phyloP scores from a whole-genome alignment of 2,329 filamentous ascomycete species.

The Bipolaris sorokiniana region DNA sequence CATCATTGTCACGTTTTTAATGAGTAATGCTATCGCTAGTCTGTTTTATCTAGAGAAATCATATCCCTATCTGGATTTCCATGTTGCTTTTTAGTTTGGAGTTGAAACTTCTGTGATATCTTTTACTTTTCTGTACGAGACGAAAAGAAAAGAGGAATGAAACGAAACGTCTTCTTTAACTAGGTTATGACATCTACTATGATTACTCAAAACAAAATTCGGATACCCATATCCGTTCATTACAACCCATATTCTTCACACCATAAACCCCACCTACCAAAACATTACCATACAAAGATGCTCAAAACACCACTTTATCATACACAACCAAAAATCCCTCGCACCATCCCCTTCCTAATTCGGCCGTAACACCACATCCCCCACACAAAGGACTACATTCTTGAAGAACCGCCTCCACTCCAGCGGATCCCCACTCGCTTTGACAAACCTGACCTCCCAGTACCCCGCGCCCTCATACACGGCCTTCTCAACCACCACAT shows the following conservation, averaged over 20 bases:
- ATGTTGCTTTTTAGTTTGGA: background rate
- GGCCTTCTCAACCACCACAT: slow-evolving; percentile 75
- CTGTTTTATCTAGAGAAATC: background rate
- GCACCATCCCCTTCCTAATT: slow-evolving; percentile 16
- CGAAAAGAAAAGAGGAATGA: background rate
- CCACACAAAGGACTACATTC: slow-evolving; percentile 85
- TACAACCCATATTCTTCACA: background rate
- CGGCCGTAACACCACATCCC: slow-evolving; percentile 72
- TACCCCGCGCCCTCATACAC: slow-evolving; percentile 69
- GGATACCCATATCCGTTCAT: background rate
- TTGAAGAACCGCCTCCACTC: slow-evolving; percentile 99
- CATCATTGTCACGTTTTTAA: background rate
- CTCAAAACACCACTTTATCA: background rate
- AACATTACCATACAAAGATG: background rate
- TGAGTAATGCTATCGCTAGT: background rate
- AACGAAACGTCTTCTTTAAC: background rate
- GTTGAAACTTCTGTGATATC: background rate
- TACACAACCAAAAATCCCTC: background rate
- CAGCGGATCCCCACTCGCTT: slow-evolving; percentile 92
- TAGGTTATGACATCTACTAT: no score
- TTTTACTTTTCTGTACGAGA: no score
- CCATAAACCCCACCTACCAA: background rate
- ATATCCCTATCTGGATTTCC: background rate
- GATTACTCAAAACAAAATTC: no score
- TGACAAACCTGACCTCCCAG: slow-evolving; percentile 84